Evolutionary conservation across 345 rosid genomes (phyloP).

Genomic region (Rhodomyrtus tomentosa): DNA sequence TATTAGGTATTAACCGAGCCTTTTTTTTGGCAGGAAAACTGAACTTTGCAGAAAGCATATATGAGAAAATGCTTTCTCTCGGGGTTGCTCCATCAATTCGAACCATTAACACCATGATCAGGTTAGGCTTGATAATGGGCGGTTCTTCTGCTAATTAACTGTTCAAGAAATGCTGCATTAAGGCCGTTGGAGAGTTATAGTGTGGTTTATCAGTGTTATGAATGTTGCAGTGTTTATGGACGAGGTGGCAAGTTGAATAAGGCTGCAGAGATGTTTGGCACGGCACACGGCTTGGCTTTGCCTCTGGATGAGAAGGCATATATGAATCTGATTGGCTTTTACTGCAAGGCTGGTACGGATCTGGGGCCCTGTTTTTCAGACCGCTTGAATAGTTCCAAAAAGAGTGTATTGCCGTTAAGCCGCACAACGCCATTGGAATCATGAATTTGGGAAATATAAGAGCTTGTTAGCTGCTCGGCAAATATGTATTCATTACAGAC

Average conservation of each 20-base stretch:
- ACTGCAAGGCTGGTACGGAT: constrained; percentile 66
- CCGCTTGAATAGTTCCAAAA: background rate
- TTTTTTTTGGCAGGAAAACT: constrained; percentile 39
- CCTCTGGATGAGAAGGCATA: constrained; percentile 69
- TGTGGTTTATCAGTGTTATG: background rate
- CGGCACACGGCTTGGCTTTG: constrained; percentile 31
- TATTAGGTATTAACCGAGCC: constrained; percentile 1
- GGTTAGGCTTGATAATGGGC: constrained; percentile 22
- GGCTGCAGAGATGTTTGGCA: constrained; percentile 49
- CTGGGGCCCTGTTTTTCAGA: background rate
- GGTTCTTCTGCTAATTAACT: background rate
- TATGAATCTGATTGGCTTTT: constrained; percentile 54
- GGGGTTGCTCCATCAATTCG: constrained; percentile 57
- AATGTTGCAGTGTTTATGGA: constrained; percentile 61
- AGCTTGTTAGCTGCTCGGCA: background rate
- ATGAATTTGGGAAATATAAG: background rate
- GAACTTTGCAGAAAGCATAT: constrained; percentile 45
- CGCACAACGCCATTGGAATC: background rate
- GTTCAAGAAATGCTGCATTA: background rate
- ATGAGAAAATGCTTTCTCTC: constrained; percentile 44
- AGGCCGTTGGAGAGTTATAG: background rate
- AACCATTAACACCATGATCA: constrained; percentile 69
- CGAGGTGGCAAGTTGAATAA: constrained; percentile 46
- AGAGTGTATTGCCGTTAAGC: background rate
- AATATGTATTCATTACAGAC: background rate